Evolutionary conservation across 2,329 filamentous ascomycete genomes (phyloP), one percentile per base, ranked within the genome.

Genomic region (Rhinocladiella mackenziei): DNA sequence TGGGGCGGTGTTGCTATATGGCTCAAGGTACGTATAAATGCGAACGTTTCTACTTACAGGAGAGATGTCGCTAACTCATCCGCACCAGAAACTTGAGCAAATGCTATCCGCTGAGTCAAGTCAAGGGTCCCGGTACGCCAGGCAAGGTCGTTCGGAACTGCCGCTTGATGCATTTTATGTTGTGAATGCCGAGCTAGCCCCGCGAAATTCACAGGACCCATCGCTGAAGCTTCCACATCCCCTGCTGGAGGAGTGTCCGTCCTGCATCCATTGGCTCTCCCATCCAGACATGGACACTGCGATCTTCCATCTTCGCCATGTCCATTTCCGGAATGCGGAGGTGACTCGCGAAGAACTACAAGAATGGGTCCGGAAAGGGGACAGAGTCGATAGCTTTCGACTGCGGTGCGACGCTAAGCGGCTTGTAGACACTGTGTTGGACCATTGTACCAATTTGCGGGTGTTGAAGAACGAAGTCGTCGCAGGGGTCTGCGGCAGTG

Each of bases 381-480:
- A 25, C 20, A 25, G 20, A 9, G 34, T 25, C 8, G 34, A 37
- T 15, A 10, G 13, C 19, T 37, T 37, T 15, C 34, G 26, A 15
- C 20, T 26, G 34, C 20, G 17, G 13, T 37, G 34, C 11, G 34
- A 37, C 11, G 34, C 34, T n/a, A 26, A 14, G 23, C 19, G 20
- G n/a, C 20, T 37, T 6, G 34, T 23, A 5, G 34, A 26, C 34
- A 26, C n/a, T 3, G 34, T 37, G 6, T 15, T 25, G 20, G 11
- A 26, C n/a, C 34, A 37, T 11, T 37, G 34, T 25, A 26, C 34
- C 5, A 8, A 20, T 25, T 13, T 37, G 4, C 34, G 34, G 7
- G 14, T 25, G 19, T 14, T 37, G 34, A 37, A 37, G n/a, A 25
- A 37, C 19, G 34, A 37, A 25, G 17, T 37, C 34, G 15, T 37